These are phyloP conservation scores for Lepidium didymum DNA, from an alignment of 345 rosid species.

Conservation along the genomic window DNA sequence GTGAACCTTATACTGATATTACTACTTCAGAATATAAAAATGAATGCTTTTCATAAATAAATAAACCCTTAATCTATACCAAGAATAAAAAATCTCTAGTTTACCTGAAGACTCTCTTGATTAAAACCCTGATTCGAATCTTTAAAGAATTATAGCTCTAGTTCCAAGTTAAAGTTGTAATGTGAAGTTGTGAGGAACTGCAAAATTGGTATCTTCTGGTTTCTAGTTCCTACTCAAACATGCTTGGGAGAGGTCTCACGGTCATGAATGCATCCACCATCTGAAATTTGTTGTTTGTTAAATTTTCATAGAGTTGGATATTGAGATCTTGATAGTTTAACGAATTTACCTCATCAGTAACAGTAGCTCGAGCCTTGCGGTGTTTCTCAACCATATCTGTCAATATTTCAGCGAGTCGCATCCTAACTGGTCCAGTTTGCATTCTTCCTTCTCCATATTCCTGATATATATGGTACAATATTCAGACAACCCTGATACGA, in stretches of 20 bases:
- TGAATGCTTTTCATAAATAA: no score
- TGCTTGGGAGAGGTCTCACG: conserved; percentile 76
- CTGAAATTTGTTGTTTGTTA: conserved; percentile 27
- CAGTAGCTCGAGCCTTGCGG: conserved; percentile 52
- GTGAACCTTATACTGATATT: no score
- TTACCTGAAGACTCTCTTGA: no score
- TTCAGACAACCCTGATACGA: background rate
- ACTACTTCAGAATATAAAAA: no score
- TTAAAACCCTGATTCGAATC: no score
- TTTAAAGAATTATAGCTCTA: no score
- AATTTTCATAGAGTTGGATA: background rate
- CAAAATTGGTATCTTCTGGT: background rate
- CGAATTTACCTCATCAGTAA: conserved; percentile 53
- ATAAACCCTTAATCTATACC: no score
- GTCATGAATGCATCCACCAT: conserved; percentile 93
- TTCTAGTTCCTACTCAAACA: conserved; percentile 40
- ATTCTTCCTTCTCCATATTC: conserved; percentile 65
- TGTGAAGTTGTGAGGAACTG: background rate
- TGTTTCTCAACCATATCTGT: conserved; percentile 67
- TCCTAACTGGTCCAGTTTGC: conserved; percentile 63
- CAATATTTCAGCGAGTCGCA: conserved; percentile 44
- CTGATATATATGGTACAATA: conserved; percentile 13
- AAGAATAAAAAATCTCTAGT: no score
- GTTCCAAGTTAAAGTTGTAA: no score
- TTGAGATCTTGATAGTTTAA: background rate